Base-by-base conservation (phyloP, 306 rosid genomes). In the Oxytropis ochrocephala region DNA sequence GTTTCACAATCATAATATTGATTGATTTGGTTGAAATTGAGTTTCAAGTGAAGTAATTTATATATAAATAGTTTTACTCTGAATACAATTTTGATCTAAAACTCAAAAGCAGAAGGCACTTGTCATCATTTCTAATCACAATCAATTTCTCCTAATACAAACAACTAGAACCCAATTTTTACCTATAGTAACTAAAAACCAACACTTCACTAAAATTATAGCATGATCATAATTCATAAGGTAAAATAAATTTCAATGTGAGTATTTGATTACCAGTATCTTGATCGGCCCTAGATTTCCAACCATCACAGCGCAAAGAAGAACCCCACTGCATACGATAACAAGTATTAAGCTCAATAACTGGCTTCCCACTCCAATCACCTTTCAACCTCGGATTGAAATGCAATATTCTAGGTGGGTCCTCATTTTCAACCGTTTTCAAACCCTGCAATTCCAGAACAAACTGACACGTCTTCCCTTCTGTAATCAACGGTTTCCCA, bases 281-380 rank as follows among this genome's bases (percentile, higher is more conserved):
- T 53, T 91, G 96, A 68, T 85, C 92, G 63, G 97, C 97, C 67
- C 82, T 85, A 0, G 99, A 88, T 74, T 82, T 88, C 97, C 95
- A 94, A 6, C 99, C 97, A 65, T 94, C 95, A 53, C 99, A 94
- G 4, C 99, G 84, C 41, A 79, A 72, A 2, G 99, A 78, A 4
- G 91, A 49, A 0, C 96, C 97, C 99, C 99, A 94, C 70, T 94
- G 99, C 99, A 90, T 90, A 64, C 99, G 72, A 48, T 94, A 94
- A 80, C 99, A 91, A 6, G 97, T 91, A 65, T 94, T 94, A 13
- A 79, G 82, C 83, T 94, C 99, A 74, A 94, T 82, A 16, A 94
- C 96, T 1, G 97, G 97, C 61, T 61, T 91, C 11, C 87, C 89
- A 59, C 96, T 87, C 99, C 99, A 94, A 81, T 94, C 99, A 21